Conservation (phyloP, 2,329 filamentous ascomycete species). For the Anthostomella pinea region DNA sequence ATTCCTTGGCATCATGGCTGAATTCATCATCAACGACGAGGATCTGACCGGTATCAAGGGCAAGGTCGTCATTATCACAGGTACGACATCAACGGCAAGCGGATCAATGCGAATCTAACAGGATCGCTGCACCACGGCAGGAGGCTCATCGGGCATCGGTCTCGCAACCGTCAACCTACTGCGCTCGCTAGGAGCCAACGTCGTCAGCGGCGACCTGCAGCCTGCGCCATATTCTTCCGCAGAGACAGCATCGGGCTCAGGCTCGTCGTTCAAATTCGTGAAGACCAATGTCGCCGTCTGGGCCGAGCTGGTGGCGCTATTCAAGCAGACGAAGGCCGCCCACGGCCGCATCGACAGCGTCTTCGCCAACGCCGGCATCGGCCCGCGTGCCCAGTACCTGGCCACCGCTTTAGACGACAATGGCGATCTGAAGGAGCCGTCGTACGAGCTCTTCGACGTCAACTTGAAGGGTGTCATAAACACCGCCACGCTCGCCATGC, state of each 20-base stretch:
- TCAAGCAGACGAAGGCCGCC: conserved; percentile 51
- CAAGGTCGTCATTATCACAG: conserved; percentile 52
- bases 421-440: conserved; percentile 48
- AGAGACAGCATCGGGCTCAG: too few relatives aligned
- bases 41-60: conserved; percentile 42
- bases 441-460: conserved; percentile 42
- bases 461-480: conserved; percentile 49
- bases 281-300: conserved; percentile 48
- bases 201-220: conserved; percentile 55
- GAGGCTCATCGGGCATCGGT: conserved; percentile 60
- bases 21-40: conserved; percentile 44
- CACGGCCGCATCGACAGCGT: conserved; percentile 76
- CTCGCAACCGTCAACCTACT: conserved; percentile 52
- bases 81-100: too few relatives aligned
- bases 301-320: conserved; percentile 48
- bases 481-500: conserved; percentile 45
- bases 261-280: conserved; percentile 44
- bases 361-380: conserved; percentile 64
- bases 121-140: conserved; percentile 27
- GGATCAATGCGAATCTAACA: conserved; percentile 3
- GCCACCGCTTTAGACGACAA: conserved; percentile 44
- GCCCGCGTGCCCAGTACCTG: conserved; percentile 44
- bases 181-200: conserved; percentile 50
- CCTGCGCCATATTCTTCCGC: too few relatives aligned
- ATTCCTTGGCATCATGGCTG: conserved; percentile 43